Evolutionary conservation across 495 filamentous ascomycete species (phyloP).

Genomic region (Umbilicaria muhlenbergii): DNA sequence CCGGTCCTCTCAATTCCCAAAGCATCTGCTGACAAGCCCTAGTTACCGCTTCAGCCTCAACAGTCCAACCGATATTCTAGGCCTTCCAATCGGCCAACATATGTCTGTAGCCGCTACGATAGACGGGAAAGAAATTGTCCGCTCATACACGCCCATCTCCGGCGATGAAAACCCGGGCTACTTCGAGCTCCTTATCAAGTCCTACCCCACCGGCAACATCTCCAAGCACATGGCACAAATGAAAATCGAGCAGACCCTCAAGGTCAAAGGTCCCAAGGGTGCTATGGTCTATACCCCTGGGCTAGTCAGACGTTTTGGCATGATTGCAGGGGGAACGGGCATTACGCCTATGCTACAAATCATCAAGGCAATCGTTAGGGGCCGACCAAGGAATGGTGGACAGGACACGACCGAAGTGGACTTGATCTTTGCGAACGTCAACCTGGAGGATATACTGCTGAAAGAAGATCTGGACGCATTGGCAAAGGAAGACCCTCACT

Average conservation of each 20-base stretch:
- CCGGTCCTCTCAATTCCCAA: background rate
- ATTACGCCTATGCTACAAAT: slow-evolving; percentile 98
- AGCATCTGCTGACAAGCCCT: slow-evolving; percentile 22
- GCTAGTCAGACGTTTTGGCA: slow-evolving; percentile 86
- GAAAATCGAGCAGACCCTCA: slow-evolving; percentile 71
- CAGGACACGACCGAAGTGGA: slow-evolving; percentile 81
- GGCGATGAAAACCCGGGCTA: slow-evolving; percentile 83
- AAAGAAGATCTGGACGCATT: slow-evolving; percentile 78
- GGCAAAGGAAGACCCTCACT: slow-evolving; percentile 55
- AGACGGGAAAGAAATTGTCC: slow-evolving; percentile 77
- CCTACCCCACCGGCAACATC: slow-evolving; percentile 94
- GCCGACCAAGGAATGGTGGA: slow-evolving; percentile 46
- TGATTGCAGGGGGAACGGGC: slow-evolving; percentile 95
- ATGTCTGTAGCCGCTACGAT: slow-evolving; percentile 83
- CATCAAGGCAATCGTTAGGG: slow-evolving; percentile 75
- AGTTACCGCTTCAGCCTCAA: slow-evolving; percentile 84
- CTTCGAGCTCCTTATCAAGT: slow-evolving; percentile 95
- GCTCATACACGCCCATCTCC: slow-evolving; percentile 93
- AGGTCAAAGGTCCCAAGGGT: slow-evolving; percentile 83
- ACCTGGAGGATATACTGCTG: slow-evolving; percentile 78
- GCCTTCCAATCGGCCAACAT: slow-evolving; percentile 95
- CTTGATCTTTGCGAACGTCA: slow-evolving; percentile 93
- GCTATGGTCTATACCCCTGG: slow-evolving; percentile 93
- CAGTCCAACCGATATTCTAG: slow-evolving; percentile 61
- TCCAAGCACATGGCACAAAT: slow-evolving; percentile 75